These are phyloP conservation scores for Saturnispora gosingensis DNA, from an alignment of 805 yeast species.

Conservation along the genomic window DNA sequence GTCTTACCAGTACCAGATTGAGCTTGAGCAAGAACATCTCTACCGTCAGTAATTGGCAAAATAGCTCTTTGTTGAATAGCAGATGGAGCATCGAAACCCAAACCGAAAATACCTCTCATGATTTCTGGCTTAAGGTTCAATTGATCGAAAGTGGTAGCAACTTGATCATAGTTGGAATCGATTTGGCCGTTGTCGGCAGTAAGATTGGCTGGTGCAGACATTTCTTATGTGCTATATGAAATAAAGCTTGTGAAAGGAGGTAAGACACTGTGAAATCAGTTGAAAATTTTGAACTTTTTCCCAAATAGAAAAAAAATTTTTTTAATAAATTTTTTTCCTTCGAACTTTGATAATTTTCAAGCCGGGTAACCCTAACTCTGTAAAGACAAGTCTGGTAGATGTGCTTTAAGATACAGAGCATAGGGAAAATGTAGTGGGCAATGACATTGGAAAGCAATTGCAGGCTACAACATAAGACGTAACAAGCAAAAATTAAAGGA, in stretches of 20 bases:
- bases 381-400: too few relatives aligned
- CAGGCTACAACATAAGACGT: background rate
- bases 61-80: constrained; percentile 80
- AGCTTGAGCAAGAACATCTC: constrained; percentile 74
- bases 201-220: constrained; percentile 42
- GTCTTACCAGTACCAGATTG: constrained; percentile 89
- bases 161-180: constrained; percentile 55
- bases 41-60: constrained; percentile 64
- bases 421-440: too few relatives aligned
- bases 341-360: background rate
- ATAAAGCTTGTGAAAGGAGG: background rate
- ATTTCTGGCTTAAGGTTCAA: constrained; percentile 60
- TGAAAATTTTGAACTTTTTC: background rate
- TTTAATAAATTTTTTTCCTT: background rate
- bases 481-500: background rate
- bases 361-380: constrained; percentile 7
- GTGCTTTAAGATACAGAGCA: too few relatives aligned
- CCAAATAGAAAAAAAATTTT: background rate
- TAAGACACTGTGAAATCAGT: background rate
- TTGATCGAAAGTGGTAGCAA: constrained; percentile 56
- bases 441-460: background rate
- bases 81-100: constrained; percentile 75
- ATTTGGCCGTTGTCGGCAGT: constrained; percentile 42
- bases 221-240: background rate
- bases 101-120: constrained; percentile 60